Evolutionary conservation across 768 basidiomycete species (phyloP).

Genomic region (Rhizopogon salebrosus): DNA sequence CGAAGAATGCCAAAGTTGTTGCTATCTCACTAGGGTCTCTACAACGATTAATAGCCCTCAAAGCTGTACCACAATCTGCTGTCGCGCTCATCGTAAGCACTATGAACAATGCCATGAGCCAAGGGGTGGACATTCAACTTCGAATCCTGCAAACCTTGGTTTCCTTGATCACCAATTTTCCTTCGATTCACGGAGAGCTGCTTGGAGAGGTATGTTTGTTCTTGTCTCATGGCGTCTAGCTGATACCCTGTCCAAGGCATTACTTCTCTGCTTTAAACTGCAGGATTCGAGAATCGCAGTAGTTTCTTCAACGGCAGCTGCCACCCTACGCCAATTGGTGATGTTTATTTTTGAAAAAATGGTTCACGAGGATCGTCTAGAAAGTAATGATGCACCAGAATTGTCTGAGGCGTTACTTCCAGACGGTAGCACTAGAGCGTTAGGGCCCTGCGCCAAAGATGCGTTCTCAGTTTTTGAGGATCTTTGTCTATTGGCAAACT

Average conservation of each 20-base stretch:
- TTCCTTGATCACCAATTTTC: conserved; percentile 85
- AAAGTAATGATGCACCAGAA: conserved; percentile 12
- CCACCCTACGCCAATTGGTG: conserved; percentile 90
- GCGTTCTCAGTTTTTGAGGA: conserved; percentile 90
- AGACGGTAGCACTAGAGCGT: conserved; percentile 54
- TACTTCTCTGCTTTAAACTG: conserved; percentile 90
- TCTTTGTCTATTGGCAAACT: conserved; percentile 81
- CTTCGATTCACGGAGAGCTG: conserved; percentile 70
- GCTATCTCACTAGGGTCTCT: conserved; percentile 88
- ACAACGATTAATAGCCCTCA: conserved; percentile 83
- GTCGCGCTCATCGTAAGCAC: conserved; percentile 79
- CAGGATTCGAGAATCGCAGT: conserved; percentile 96
- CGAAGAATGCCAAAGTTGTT: conserved; percentile 90
- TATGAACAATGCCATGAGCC: conserved; percentile 82
- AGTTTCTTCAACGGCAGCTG: conserved; percentile 95
- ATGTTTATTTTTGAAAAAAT: conserved; percentile 99
- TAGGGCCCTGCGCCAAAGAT: conserved; percentile 78
- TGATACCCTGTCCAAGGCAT: conserved; percentile 46
- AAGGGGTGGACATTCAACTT: conserved; percentile 96
- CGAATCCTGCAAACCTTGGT: conserved; percentile 90
- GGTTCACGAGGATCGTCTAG: conserved; percentile 63
- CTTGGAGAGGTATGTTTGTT: conserved; percentile 67
- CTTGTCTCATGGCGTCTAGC: too few species aligned
- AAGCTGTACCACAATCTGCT: conserved; percentile 76
- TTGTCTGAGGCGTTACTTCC: conserved; percentile 53